Base-by-base conservation (phyloP, 2,329 filamentous ascomycete species). In the Curvularia sp. region DNA sequence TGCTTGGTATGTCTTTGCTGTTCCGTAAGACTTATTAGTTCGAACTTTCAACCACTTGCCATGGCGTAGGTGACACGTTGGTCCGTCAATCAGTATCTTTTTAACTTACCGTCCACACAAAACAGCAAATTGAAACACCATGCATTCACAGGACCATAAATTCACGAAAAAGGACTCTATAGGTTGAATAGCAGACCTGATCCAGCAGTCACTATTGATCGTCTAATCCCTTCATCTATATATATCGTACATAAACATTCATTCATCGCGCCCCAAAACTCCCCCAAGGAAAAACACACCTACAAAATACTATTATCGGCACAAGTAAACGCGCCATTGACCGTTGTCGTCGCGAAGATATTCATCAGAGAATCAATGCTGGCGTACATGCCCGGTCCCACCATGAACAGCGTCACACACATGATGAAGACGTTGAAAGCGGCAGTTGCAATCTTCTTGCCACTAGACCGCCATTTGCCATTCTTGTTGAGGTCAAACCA, bases 401-500 rank as follows among this genome's bases (percentile, higher is more conserved):
- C 65, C 60, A 72, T 65, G 43, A 68, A 72, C 5, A 67, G 57
- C 3, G 67, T 66, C 41, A 70, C 15, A 1, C 57, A 45, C 56
- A 71, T 55, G 27, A 71, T 70, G 13, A 67, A 65, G 1, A 66
- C 51, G 23, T 70, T 72, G 10, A 71, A 55, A 0, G 47, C 60
- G 0, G 70, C 67, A 1, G 59, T 55, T 7, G 64, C 63, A n/a
- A 65, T 42, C 53, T 71, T 72, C 54, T 65, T 65, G 10, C 48
- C 36, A 9, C 49, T 64, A 3, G 60, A 63, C 4, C 64, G 63
- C 63, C 69, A 72, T 32, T 62, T 64, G 49, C 66, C 66, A 46
- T 71, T 48, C 65, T 67, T 70, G 51, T 71, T 72, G 41, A 71
- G 63, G 43, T 71, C 64, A 47, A 70, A 68, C 66, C 69, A 72